These are phyloP conservation scores for Pestalotiopsis sp. DNA, from an alignment of 2,329 filamentous ascomycete genomes.

Conservation along the genomic window DNA sequence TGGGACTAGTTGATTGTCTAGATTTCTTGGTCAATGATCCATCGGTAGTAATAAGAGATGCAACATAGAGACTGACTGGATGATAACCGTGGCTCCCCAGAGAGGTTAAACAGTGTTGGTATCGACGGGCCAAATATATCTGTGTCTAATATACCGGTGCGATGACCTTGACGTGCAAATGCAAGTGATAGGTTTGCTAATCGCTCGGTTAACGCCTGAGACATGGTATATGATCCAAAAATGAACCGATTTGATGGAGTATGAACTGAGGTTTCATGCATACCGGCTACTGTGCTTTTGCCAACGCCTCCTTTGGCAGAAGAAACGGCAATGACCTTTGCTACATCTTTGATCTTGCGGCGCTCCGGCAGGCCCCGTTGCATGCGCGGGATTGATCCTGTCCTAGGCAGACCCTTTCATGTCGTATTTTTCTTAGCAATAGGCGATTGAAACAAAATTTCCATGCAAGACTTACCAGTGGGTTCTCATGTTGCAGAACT, in stretches of 20 bases:
- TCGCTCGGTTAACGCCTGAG: background rate
- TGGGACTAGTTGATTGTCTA: conserved; percentile 80
- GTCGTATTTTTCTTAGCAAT: background rate
- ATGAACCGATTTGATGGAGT: background rate
- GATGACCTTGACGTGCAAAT: conserved; percentile 78
- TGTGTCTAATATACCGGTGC: conserved; percentile 86
- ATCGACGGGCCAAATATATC: conserved; percentile 97
- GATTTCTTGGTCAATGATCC: background rate
- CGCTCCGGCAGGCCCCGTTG: conserved; percentile 80
- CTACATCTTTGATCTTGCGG: conserved; percentile 78
- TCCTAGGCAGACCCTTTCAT: conserved; percentile 78
- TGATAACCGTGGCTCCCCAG: conserved; percentile 75
- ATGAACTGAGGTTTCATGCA: background rate
- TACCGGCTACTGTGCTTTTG: conserved; percentile 89
- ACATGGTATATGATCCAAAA: too few species aligned
- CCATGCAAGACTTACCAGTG: conserved; percentile 58
- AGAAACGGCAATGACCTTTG: conserved; percentile 93
- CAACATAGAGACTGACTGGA: conserved; percentile 51
- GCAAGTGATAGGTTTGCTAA: conserved; percentile 80
- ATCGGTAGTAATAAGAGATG: background rate
- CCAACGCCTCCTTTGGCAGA: conserved; percentile 98
- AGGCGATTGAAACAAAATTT: background rate
- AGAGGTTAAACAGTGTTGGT: conserved; percentile 82
- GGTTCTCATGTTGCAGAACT: conserved; percentile 76
- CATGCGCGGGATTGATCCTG: conserved; percentile 71